Percentiles rank a stretch among this genome's conserved stretches.
phyloP scores from a whole-genome alignment of 1,284 basidiomycete genomes.

The Thelephora terrestris region DNA sequence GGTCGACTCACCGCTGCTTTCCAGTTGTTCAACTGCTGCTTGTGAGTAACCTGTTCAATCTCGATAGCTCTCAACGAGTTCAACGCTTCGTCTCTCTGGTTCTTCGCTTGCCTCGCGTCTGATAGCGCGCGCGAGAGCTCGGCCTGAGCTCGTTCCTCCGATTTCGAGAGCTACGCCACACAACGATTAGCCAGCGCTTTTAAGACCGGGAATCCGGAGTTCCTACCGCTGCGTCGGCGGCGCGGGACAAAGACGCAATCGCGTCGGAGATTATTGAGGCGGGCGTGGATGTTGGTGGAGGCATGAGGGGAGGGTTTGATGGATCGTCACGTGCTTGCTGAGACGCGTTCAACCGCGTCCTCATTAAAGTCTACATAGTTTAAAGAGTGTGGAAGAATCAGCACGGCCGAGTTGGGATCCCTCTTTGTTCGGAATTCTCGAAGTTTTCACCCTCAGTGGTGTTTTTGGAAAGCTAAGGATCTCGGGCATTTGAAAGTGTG shows the following conservation, averaged over 20 bases:
- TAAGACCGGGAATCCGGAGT: too few relatives aligned
- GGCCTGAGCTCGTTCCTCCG: slow-evolving; percentile 17
- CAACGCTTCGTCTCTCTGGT: slow-evolving; percentile 46
- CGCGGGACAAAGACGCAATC: slow-evolving; percentile 18
- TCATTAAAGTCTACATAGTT: too few relatives aligned
- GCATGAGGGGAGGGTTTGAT: too few relatives aligned
- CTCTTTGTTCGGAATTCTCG: too few relatives aligned
- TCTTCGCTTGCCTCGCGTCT: slow-evolving; percentile 36
- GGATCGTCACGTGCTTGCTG: too few relatives aligned
- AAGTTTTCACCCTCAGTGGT: too few relatives aligned
- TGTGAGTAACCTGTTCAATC: slow-evolving; percentile 38
- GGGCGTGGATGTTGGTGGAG: slow-evolving; percentile 7
- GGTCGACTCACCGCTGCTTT: slow-evolving; percentile 41
- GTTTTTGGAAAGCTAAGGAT: too few relatives aligned
- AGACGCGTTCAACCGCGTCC: too few relatives aligned
- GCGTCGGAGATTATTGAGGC: slow-evolving; percentile 19
- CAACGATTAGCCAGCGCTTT: background rate
- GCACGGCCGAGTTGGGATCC: too few relatives aligned
- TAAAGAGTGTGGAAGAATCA: too few relatives aligned
- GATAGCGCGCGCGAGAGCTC: slow-evolving; percentile 31
- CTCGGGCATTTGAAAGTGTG: too few relatives aligned
- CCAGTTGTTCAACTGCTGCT: slow-evolving; percentile 35
- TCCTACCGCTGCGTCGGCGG: slow-evolving; percentile 19
- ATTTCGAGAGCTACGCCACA: slow-evolving; percentile 15
- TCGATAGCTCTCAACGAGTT: slow-evolving; percentile 33